Conservation (phyloP, 768 basidiomycete genomes). For the Lactarius pseudohatsudake region DNA sequence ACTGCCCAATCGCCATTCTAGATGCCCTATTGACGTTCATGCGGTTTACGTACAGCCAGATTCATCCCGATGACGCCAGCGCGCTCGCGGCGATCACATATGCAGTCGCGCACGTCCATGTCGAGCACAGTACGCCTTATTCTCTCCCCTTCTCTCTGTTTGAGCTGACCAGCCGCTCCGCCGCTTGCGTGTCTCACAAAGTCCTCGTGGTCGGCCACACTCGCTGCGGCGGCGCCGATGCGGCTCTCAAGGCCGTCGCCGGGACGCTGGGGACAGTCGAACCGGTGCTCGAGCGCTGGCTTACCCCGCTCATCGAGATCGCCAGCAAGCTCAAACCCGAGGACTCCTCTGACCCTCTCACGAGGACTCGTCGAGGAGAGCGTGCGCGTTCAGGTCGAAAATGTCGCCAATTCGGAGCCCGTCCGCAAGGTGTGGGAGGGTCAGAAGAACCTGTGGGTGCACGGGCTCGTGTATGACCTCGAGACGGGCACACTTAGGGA, state of each 20-base stretch:
- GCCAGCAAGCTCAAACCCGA: constrained; percentile 48
- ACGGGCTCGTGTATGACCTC: constrained; percentile 47
- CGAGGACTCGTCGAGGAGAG: constrained; percentile 28
- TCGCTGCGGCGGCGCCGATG: constrained; percentile 73
- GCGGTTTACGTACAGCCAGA: constrained; percentile 50
- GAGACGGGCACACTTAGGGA: constrained; percentile 35
- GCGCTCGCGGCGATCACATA: constrained; percentile 71
- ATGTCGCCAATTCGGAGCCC: constrained; percentile 31
- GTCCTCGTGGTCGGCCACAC: constrained; percentile 85
- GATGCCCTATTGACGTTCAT: not conserved
- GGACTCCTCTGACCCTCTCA: constrained; percentile 11
- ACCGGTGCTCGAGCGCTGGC: constrained; percentile 65
- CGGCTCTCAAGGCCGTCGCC: constrained; percentile 49
- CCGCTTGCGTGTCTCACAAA: constrained; percentile 32
- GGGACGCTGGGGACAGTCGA: constrained; percentile 27
- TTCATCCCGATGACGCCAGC: constrained; percentile 69
- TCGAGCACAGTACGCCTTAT: constrained; percentile 66
- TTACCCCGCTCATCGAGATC: constrained; percentile 62
- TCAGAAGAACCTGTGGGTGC: constrained; percentile 51
- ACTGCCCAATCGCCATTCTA: not conserved
- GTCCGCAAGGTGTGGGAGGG: constrained; percentile 34
- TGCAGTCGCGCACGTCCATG: constrained; percentile 66
- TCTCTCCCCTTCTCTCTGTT: not conserved
- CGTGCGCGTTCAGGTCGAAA: constrained; percentile 33
- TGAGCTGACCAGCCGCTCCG: not conserved